Base-by-base conservation (phyloP, 805 yeast genomes). In the Candida insectalens region DNA sequence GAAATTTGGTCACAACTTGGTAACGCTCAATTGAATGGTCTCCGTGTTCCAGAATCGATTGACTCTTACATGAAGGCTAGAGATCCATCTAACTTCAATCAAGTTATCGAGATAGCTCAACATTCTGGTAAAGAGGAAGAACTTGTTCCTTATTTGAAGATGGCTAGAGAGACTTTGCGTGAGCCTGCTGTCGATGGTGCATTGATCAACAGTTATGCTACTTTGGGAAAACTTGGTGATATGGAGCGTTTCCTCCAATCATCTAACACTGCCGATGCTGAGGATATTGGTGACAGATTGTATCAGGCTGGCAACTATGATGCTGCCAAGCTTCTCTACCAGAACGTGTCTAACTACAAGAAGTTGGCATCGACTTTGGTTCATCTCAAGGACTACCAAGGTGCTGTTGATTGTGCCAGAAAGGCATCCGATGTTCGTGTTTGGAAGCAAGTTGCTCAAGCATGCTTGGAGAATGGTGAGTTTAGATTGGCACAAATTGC, bases 361-460 rank as follows among this genome's bases (percentile, higher is more conserved):
- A 92, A 88, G 59, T 73, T 92, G 48, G 97, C 98, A 12, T 82
- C 95, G n/a, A 89, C 97, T 20, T 73, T 88, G 53, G 98, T 92
- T 23, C 87, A 78, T 65, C 67, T 92, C 51, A 77, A 76, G 36
- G 96, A 92, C 56, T 88, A 85, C 59, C 96, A 92, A 63, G 77
- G 84, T 36, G 98, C 98, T 33, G 98, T 92, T 42, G 97, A 92
- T 54, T 87, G 96, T 61, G 98, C 98, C 16, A 82, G 98, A 68
- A 92, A 89, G 63, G 97, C 98, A 3, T 83, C 95, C 23, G 87
- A 85, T 59, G 74, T 81, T 40, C 72, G 71, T 52, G 98, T 92
- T 27, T 92, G 98, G 98, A 92, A 87, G 62, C 94, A 88, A 62
- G 98, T 92, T 33, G 85, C 87, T 62, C 83, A 79, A 57, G 98